Percentiles rank a stretch among this genome's conserved stretches.
These are phyloP conservation scores for Phytophthora podocarpi DNA, from an alignment of 352 stramenopile species.

Conservation along the genomic window DNA sequence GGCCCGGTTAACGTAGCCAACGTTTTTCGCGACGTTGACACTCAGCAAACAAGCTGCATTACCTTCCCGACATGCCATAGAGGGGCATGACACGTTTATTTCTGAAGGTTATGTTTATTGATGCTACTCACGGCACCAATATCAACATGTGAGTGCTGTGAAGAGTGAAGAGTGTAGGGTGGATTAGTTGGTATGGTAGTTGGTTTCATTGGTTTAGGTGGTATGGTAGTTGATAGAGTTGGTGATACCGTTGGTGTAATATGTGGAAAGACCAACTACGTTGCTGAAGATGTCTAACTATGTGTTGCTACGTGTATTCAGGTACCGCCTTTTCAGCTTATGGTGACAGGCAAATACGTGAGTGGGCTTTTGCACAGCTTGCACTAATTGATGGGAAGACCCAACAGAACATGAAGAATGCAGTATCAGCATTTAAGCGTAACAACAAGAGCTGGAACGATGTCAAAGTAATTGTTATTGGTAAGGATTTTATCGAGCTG, in stretches of 20 bases:
- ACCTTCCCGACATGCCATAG: no score
- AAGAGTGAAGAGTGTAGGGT: no score
- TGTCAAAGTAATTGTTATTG: no score
- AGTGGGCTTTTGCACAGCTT: constrained; percentile 18
- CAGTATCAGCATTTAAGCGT: constrained; percentile 6
- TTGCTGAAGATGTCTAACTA: no score
- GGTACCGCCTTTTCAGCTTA: constrained; percentile 11
- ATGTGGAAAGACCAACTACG: no score
- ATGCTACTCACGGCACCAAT: constrained; percentile 15
- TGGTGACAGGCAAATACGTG: constrained; percentile 6
- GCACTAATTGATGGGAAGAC: constrained; percentile 9
- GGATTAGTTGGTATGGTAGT: no score
- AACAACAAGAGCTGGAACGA: constrained; percentile 14
- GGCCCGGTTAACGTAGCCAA: not conserved
- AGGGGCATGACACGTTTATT: no score
- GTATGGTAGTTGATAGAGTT: not conserved
- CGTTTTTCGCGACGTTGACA: no score
- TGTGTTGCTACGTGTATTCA: no score
- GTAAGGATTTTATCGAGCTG: constrained; percentile 13
- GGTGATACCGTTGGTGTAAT: no score
- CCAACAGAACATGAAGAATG: not conserved
- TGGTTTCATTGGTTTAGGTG: not conserved
- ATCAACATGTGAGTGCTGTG: constrained; percentile 13
- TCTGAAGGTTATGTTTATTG: no score
- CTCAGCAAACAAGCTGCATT: no score